These are phyloP conservation scores for Phytophthora foliorum DNA, from an alignment of 352 stramenopile genomes.

Conservation along the genomic window DNA sequence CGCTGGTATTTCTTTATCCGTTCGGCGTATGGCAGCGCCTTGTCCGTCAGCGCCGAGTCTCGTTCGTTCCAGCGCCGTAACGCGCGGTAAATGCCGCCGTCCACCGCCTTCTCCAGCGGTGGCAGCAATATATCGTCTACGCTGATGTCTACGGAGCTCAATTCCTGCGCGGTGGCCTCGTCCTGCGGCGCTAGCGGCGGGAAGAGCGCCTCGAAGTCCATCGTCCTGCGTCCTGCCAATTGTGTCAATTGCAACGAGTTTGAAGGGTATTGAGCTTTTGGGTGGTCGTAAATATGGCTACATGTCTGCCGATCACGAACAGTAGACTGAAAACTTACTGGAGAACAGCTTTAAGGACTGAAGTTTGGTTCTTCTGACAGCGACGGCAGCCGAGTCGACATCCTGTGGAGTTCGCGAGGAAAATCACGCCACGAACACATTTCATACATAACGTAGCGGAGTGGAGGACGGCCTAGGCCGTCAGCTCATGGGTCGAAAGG, in stretches of 20 bases:
- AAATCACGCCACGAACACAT: neutral
- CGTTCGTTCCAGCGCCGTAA: slow-evolving; percentile 72
- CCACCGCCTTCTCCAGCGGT: slow-evolving; percentile 67
- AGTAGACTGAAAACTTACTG: neutral
- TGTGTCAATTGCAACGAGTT: slow-evolving; percentile 12
- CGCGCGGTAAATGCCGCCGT: slow-evolving; percentile 62
- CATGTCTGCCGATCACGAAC: slow-evolving; percentile 2
- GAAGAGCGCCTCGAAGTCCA: slow-evolving; percentile 65
- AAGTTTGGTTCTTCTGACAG: neutral
- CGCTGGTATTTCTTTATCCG: slow-evolving; percentile 68
- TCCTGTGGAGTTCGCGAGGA: neutral
- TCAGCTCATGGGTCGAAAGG: slow-evolving; percentile 29
- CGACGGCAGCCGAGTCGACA: neutral
- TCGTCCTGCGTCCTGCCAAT: slow-evolving; percentile 21
- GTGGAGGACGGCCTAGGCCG: slow-evolving; percentile 5
- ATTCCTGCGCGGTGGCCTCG: slow-evolving; percentile 9
- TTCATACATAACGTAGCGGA: slow-evolving; percentile 2
- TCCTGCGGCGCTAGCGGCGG: slow-evolving; percentile 49
- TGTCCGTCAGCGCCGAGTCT: slow-evolving; percentile 56
- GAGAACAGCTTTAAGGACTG: neutral
- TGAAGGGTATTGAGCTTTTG: neutral
- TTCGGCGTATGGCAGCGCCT: slow-evolving; percentile 63
- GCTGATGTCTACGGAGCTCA: slow-evolving; percentile 56
- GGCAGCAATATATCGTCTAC: slow-evolving; percentile 59
- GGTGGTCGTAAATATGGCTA: slow-evolving; percentile 15